Base-by-base conservation (phyloP, 805 yeast genomes). In the Blastobotrys peoriensis region DNA sequence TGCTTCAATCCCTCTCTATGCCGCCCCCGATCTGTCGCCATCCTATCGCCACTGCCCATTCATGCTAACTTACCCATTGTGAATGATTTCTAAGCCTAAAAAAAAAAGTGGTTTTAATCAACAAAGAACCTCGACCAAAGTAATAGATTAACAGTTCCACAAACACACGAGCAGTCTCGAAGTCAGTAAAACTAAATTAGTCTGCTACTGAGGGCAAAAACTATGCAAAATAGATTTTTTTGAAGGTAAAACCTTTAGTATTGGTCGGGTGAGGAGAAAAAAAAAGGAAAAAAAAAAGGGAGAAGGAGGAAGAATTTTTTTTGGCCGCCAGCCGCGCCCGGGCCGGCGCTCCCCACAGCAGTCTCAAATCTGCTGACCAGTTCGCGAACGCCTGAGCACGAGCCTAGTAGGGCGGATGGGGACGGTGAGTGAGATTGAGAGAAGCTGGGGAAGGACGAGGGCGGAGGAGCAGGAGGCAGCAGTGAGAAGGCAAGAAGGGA, bases 41-140 rank as follows among this genome's bases (percentile, higher is more conserved):
- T n/a, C n/a, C n/a, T n/a, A n/a, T n/a, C n/a, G n/a, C n/a, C n/a
- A n/a, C 33, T 33, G 30, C 62, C 62, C 62, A 58, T 58, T 51
- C 13, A 13, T 3, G 18, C 13, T 33, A 40, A 55, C 62, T 33
- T 55, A 58, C 62, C 63, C 63, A 59, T 59, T 50, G 49, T 58
- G 53, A 52, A 55, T 43, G 40, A 46, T 42, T 36, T 40, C 46
- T 21, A 17, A 9, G 40, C 15, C 15, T 36, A 27, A 19, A 34
- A 20, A 22, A 20, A 36, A 38, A 30, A 33, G 35, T 41, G 21
- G 33, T 33, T 33, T n/a, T 13, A 16, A 19, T 21, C 22, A 17
- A 36, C 23, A 35, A 36, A 36, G 30, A 15, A 37, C 25, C 19
- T 27, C 21, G 21, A 16, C 20, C 20, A 38, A 40, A n/a, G 23